A percentile compares a stretch with the other conserved stretches of the same genome.
Conservation (phyloP, 176 grass and related monocot genomes). For the Bothriochloa decipiens region DNA sequence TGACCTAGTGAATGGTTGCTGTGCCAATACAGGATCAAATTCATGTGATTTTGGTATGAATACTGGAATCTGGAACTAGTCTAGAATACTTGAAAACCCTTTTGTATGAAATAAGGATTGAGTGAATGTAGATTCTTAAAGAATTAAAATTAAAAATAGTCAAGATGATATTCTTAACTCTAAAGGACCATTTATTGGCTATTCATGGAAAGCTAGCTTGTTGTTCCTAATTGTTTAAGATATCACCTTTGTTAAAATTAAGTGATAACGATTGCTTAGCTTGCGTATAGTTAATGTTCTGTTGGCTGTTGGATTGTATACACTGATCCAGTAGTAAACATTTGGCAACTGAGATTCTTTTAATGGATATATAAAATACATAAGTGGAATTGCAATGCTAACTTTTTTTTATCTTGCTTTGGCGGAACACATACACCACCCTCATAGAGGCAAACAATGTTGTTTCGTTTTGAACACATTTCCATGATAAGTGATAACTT, state of each 20-base stretch:
- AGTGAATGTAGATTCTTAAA: neutral
- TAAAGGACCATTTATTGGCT: neutral
- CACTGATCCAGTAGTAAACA: neutral
- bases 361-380: slow-evolving; percentile 13
- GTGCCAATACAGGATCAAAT: neutral
- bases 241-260: neutral
- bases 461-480: neutral
- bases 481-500: neutral
- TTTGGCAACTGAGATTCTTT: slow-evolving; percentile 16
- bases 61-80: neutral
- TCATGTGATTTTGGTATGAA: neutral
- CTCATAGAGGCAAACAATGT: neutral
- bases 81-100: neutral
- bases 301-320: neutral
- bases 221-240: neutral
- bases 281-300: neutral
- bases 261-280: neutral
- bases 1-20: neutral
- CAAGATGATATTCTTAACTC: neutral
- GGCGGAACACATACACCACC: neutral
- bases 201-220: neutral
- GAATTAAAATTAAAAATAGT: neutral
- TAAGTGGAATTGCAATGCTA: slow-evolving; percentile 19
- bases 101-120: slow-evolving; percentile 2
- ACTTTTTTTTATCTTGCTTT: slow-evolving; percentile 1